phyloP scores from a whole-genome alignment of 2,329 filamentous ascomycete genomes.

The Botrytis paeoniae region DNA sequence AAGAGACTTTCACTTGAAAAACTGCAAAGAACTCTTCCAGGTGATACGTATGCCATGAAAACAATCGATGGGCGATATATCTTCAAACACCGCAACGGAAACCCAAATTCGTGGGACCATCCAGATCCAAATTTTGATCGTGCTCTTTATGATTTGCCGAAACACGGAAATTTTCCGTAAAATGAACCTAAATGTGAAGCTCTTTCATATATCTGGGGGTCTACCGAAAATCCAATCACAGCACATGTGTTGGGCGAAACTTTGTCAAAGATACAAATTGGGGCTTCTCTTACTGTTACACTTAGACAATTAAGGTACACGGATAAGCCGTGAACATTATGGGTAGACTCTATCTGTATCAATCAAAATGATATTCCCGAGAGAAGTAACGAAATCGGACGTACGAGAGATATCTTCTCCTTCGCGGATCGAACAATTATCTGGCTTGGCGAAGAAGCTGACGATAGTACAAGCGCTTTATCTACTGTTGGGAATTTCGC shows the following conservation, averaged over 20 bases:
- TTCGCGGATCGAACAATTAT: not conserved
- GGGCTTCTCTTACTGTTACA: not conserved
- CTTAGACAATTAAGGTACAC: not conserved
- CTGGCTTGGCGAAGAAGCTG: not conserved
- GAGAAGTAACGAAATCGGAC: not conserved
- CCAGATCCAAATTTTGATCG: not conserved
- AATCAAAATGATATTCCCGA: not conserved
- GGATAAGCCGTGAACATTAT: not conserved
- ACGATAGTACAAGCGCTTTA: not conserved
- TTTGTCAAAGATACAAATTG: not conserved
- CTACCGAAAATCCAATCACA: not conserved
- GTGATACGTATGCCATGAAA: not conserved
- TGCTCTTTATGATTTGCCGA: not conserved
- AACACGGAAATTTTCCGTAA: not conserved
- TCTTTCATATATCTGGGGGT: not conserved
- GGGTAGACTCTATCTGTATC: not conserved
- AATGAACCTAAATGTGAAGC: not conserved
- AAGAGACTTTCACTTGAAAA: not conserved
- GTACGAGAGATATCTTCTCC: not conserved
- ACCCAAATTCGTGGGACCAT: not conserved
- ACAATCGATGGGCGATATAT: not conserved
- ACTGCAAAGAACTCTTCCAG: not conserved
- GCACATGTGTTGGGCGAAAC: not conserved
- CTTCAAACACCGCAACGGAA: not conserved
- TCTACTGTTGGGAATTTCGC: not conserved